A percentile compares a stretch with the other conserved stretches of the same genome.
Conservation (phyloP, 2,329 filamentous ascomycete species). For the Aphanocladium album region DNA sequence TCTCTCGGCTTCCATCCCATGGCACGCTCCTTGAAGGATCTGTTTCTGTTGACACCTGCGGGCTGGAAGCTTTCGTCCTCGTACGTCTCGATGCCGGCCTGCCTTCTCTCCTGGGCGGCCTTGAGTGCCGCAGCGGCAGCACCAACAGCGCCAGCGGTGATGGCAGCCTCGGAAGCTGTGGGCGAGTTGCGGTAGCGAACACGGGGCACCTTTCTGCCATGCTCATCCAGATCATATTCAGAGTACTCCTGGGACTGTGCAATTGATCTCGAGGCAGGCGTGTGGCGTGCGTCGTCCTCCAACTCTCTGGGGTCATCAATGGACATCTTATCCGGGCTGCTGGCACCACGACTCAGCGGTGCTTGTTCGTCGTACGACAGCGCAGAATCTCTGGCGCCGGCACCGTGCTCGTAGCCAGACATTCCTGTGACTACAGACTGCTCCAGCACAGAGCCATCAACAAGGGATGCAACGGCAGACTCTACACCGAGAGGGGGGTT, state of each 20-base stretch:
- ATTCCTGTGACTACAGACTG: conserved; percentile 63
- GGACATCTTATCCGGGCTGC: conserved; percentile 40
- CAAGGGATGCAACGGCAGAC: conserved; percentile 82
- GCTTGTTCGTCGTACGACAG: conserved; percentile 26
- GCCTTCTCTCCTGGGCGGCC: conserved; percentile 43
- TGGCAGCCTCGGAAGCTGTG: conserved; percentile 52
- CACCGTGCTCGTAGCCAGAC: conserved; percentile 45
- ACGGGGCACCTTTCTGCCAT: conserved; percentile 50
- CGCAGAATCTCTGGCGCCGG: conserved; percentile 31
- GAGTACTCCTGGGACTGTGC: conserved; percentile 42
- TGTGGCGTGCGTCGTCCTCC: conserved; percentile 35
- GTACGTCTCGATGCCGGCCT: conserved; percentile 29
- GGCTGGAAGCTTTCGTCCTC: conserved; percentile 37
- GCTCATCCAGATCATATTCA: conserved; percentile 55
- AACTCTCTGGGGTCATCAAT: conserved; percentile 34
- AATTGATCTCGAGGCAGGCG: conserved; percentile 33
- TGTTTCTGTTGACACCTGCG: conserved; percentile 53
- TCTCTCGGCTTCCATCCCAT: conserved; percentile 49
- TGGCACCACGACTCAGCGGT: conserved; percentile 30
- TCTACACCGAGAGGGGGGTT: conserved; percentile 70
- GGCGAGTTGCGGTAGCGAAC: conserved; percentile 45
- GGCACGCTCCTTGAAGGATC: conserved; percentile 62
- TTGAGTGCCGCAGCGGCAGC: conserved; percentile 48
- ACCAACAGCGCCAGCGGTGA: conserved; percentile 51
- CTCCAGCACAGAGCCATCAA: conserved; percentile 66